Conservation (phyloP, 1,284 basidiomycete species). For the Bondarzewia mesenterica region DNA sequence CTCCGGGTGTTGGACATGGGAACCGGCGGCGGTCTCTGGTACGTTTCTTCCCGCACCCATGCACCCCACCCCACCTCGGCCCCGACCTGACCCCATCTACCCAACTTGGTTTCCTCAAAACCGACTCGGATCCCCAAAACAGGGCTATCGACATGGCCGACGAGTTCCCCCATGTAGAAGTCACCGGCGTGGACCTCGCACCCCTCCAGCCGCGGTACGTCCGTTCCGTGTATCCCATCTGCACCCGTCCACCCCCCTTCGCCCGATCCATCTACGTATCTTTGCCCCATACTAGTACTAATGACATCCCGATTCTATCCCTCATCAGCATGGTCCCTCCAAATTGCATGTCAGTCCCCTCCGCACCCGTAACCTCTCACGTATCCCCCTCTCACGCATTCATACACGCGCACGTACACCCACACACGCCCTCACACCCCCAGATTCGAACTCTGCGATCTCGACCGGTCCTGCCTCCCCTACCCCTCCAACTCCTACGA, state of each 20-base stretch:
- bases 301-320: no score
- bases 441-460: constrained; percentile 63
- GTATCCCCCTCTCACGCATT: background rate
- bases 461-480: constrained; percentile 48
- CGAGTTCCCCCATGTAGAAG: constrained; percentile 56
- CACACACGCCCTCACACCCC: background rate
- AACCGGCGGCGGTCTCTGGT: constrained; percentile 59
- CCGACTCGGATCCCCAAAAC: no score
- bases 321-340: constrained; percentile 46
- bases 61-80: constrained; percentile 1
- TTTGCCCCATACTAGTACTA: constrained; percentile 5
- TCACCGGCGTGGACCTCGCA: constrained; percentile 60
- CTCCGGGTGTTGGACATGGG: constrained; percentile 53
- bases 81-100: background rate
- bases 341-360: constrained; percentile 50
- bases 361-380: no score
- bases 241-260: background rate
- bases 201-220: constrained; percentile 60
- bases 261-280: background rate
- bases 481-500: constrained; percentile 56
- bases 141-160: constrained; percentile 65
- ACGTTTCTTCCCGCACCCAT: constrained; percentile 12
- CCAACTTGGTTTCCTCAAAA: background rate
- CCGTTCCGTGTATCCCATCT: background rate
- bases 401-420: no score